Percentiles rank a stretch among this genome's conserved stretches.
Evolutionary conservation across 2,329 filamentous ascomycete genomes (phyloP).

Genomic region (Penicillium brasilianum): DNA sequence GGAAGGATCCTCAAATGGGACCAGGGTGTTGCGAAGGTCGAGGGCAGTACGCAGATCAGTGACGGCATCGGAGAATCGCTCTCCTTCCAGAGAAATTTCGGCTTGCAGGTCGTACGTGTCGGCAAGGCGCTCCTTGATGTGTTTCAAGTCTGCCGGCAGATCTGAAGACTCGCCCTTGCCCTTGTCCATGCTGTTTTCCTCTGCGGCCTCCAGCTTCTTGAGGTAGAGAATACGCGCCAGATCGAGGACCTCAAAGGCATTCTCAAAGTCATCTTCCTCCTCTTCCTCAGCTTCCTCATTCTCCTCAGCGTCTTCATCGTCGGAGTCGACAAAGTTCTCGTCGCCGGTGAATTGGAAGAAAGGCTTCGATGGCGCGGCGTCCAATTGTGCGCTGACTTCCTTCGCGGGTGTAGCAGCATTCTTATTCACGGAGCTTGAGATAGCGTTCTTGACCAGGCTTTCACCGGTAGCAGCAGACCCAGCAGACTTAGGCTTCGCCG

Average conservation of each 20-base stretch:
- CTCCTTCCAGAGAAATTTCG: conserved; percentile 96
- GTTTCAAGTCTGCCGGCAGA: conserved; percentile 51
- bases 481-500: conserved; percentile 44
- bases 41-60: conserved; percentile 79
- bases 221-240: conserved; percentile 64
- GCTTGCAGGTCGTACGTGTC: conserved; percentile 94
- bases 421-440: conserved; percentile 30
- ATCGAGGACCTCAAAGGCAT: conserved; percentile 68
- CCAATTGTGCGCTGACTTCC: conserved; percentile 17
- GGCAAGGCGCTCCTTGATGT: conserved; percentile 82
- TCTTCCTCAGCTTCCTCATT: conserved; percentile 55
- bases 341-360: conserved; percentile 93
- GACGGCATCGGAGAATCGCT: conserved; percentile 88
- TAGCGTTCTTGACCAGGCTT: conserved; percentile 35
- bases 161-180: conserved; percentile 56
- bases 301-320: conserved; percentile 58
- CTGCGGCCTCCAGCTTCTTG: conserved; percentile 59
- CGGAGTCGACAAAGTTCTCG: conserved; percentile 86
- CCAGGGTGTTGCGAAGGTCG: conserved; percentile 77
- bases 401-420: conserved; percentile 24
- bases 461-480: conserved; percentile 14
- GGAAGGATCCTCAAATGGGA: conserved; percentile 78
- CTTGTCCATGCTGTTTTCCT: conserved; percentile 42
- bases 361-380: conserved; percentile 55
- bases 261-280: conserved; percentile 68